Base-by-base conservation (phyloP, 2,329 filamentous ascomycete genomes). In the Colletotrichum sp. region DNA sequence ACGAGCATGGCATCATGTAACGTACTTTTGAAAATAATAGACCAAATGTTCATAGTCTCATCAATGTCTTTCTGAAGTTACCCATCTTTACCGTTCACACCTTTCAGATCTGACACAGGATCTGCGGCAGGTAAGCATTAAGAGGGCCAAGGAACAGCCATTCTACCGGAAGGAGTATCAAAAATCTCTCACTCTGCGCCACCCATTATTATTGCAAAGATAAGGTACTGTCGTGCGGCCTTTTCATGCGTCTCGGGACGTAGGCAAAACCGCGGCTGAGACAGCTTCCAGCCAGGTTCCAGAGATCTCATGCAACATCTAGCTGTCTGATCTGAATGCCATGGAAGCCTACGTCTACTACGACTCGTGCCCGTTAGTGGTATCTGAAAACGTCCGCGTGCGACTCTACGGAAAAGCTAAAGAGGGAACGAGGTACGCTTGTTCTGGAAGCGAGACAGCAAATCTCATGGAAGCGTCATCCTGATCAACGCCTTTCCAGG, bases 341-440 rank as follows among this genome's bases (percentile, higher is more conserved):
- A 39, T 16, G 36, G 16, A 9, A 9, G 0, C 16, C 7, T 3
- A 39, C 16, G 7, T 39, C 16, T 39, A 9, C 7, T 39, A 4
- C 4, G 0, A 39, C 6, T 43, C n/a, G n/a, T 3, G 3, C 43
- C 10, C 3, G 2, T 21, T 6, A 52, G 43, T 2, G 43, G 43
- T 13, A 21, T 13, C 7, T 2, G n/a, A 52, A 52, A 52, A 21
- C 43, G n/a, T n/a, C 10, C 12, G 2, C 3, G 43, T 48, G 43
- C 0, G 6, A 6, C 9, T 6, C 43, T 4, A 6, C 1, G 0
- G 10, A 48, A 48, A 21, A 10, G n/a, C 10, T 21, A 21, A 48
- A 21, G n/a, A 21, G n/a, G 1, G 3, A 13, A 48, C 4, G 0
- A 7, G 9, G 4, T 13, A 1, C 0, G 6, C 10, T 48, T 7